Conservation (phyloP, 768 basidiomycete genomes). For the Mycena filopes region DNA sequence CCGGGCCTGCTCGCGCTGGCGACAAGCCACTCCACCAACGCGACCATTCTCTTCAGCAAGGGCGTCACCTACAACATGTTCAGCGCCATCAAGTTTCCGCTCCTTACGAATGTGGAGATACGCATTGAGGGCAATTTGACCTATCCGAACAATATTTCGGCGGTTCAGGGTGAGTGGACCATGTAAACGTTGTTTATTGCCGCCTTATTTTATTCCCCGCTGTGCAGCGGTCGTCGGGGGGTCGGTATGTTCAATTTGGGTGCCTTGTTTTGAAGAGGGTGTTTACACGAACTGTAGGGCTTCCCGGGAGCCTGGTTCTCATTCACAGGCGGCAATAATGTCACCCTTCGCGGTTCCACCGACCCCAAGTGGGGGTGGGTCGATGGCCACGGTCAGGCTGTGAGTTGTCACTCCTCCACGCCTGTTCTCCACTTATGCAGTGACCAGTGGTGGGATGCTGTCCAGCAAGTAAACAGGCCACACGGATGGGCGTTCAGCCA, state of each 20-base stretch:
- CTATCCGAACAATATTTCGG: constrained; percentile 62
- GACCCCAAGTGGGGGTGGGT: constrained; percentile 76
- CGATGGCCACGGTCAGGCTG: constrained; percentile 67
- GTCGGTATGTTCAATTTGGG: constrained; percentile 42
- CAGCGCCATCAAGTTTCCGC: constrained; percentile 66
- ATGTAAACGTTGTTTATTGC: neutral
- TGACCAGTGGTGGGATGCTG: constrained; percentile 71
- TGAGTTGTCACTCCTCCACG: constrained; percentile 33
- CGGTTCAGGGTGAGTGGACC: constrained; percentile 54
- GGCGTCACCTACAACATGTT: constrained; percentile 71
- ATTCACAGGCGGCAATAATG: constrained; percentile 65
- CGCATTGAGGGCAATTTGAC: constrained; percentile 67
- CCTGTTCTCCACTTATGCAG: neutral
- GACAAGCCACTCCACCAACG: constrained; percentile 49
- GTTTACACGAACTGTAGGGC: constrained; percentile 38
- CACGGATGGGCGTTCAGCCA: constrained; percentile 65
- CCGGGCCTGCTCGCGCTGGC: constrained; percentile 58
- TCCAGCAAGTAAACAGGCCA: constrained; percentile 63
- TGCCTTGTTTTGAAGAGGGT: constrained; percentile 26
- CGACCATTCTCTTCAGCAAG: constrained; percentile 67
- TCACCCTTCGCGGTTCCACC: constrained; percentile 64
- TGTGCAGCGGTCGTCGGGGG: constrained; percentile 53
- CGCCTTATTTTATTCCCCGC: neutral
- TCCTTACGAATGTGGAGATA: constrained; percentile 66
- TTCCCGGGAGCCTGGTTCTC: constrained; percentile 63